Base-by-base conservation (phyloP, 2,329 filamentous ascomycete species). In the Calonectria crousiana region DNA sequence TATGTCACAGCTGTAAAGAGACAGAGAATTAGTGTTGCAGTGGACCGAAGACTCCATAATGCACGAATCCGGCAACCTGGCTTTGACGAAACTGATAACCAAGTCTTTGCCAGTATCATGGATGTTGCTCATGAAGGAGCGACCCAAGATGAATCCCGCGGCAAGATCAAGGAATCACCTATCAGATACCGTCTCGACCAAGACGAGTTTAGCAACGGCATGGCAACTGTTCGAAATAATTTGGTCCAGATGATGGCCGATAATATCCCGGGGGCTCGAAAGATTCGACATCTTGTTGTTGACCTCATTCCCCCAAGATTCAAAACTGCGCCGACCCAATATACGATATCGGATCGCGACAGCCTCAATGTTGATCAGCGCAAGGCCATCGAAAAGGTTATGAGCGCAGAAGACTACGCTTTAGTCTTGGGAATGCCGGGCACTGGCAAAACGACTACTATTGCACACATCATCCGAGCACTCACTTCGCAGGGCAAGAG, bases 361-460 rank as follows among this genome's bases (percentile, higher is more conserved):
- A 90, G 88, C 67, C 91, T 99, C 78, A 99, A 99, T 78, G 88
- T 94, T 13, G 97, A 98, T 82, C 97, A 99, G 84, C 92, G 90
- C 80, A 90, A 89, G 72, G 97, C 97, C 0, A 95, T 99, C 67
- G 91, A 95, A 78, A 98, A 98, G 84, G 96, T 99, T 49, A 97
- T 99, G 94, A 95, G 94, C 80, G 96, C 97, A 4, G 91, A 94
- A 78, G 96, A 99, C 85, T 99, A 98, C 84, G 96, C 97, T 10
- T 89, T 99, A n/a, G 96, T 99, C 16, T 91, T 99, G 26, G 97
- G 97, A 34, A 99, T 99, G 97, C 97, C 97, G 2, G 97, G 97
- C 10, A 99, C 97, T 0, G 97, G 97, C 72, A 99, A 99, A 85
- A 99, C 97, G 3, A 99, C 97, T 0, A 99, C 97, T 0, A 98